Percentiles rank a stretch among this genome's conserved stretches.
These are phyloP conservation scores for Aspergillus puulaauensis DNA, from an alignment of 2,329 filamentous ascomycete genomes.

Conservation along the genomic window DNA sequence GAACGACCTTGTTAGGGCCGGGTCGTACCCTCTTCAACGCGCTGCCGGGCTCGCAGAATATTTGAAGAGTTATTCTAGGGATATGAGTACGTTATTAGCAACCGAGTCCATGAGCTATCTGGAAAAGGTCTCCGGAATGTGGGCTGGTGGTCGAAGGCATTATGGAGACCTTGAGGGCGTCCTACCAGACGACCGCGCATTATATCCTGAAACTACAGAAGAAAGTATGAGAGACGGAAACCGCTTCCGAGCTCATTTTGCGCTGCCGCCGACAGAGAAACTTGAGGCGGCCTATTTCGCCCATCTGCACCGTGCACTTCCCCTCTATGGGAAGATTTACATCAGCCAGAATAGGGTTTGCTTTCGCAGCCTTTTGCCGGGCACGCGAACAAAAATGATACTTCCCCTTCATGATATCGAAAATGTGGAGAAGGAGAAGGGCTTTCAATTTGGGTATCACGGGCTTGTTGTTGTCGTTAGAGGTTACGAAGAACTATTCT, in stretches of 20 bases:
- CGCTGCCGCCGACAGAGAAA: constrained; percentile 77
- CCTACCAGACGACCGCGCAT: constrained; percentile 63
- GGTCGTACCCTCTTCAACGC: constrained; percentile 76
- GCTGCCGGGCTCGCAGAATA: constrained; percentile 82
- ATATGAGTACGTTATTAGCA: constrained; percentile 78
- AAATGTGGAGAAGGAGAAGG: constrained; percentile 91
- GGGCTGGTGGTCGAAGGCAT: constrained; percentile 86
- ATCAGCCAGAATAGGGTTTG: constrained; percentile 85
- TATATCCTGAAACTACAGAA: constrained; percentile 57
- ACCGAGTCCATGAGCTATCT: constrained; percentile 95
- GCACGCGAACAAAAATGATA: constrained; percentile 88
- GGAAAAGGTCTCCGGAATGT: constrained; percentile 96
- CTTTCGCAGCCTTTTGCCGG: constrained; percentile 86
- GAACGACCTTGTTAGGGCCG: constrained; percentile 60
- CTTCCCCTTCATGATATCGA: constrained; percentile 88
- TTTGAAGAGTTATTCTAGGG: constrained; percentile 73
- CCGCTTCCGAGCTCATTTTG: constrained; percentile 86
- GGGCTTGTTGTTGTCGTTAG: constrained; percentile 90
- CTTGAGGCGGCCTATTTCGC: constrained; percentile 89
- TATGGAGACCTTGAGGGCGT: constrained; percentile 73
- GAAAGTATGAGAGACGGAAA: constrained; percentile 55
- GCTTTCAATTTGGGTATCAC: constrained; percentile 87
- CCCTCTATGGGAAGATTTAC: constrained; percentile 95
- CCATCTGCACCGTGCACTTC: constrained; percentile 84
- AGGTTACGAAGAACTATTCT: constrained; percentile 93